Evolutionary conservation across 2,329 filamentous ascomycete species (phyloP), one percentile per base, ranked within the genome.

Genomic region (Scytalidium sp.): DNA sequence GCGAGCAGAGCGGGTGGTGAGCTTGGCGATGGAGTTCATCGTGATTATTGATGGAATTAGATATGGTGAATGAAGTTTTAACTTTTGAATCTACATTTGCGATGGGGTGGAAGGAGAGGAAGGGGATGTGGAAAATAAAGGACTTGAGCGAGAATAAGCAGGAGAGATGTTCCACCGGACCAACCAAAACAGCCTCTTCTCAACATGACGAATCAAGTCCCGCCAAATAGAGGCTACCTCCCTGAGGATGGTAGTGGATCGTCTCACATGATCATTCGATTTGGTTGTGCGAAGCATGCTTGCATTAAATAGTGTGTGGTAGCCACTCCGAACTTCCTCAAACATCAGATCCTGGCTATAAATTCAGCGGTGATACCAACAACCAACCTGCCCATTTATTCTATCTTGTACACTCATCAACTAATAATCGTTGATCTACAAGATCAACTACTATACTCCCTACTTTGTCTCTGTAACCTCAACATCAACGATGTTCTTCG

Each of bases 1-100:
- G 50, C 58, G 58, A 41, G 45, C 45, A 32, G 45, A 47, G 45
- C 45, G 45, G 53, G 52, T 48, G 22, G 55, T 47, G 49, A 57
- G 45, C 43, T 59, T 55, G 23, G 55, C 47, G 51, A 60, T 56
- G 42, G 56, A 50, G 51, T 59, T 59, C 58, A 60, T 60, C 53
- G 54, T 60, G 56, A 55, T 48, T 51, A 51, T 19, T 55, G 55
- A 59, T 57, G 52, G 50, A 52, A 46, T 53, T 52, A 53, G 46
- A 45, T 47, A 53, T 54, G 47, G 45, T 47, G 42, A 52, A 46
- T 51, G 47, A 49, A 53, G 45, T 39, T 36, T 41, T 47, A 32
- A 40, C 39, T 47, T 36, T 47, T 47, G 45, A 47, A 40, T 22
- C 25, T 47, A 22, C 22, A 40, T 36, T 8, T 11, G 29, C 25